Evolutionary conservation across 495 filamentous ascomycete species (phyloP).

Genomic region (Hamigera avellanea): DNA sequence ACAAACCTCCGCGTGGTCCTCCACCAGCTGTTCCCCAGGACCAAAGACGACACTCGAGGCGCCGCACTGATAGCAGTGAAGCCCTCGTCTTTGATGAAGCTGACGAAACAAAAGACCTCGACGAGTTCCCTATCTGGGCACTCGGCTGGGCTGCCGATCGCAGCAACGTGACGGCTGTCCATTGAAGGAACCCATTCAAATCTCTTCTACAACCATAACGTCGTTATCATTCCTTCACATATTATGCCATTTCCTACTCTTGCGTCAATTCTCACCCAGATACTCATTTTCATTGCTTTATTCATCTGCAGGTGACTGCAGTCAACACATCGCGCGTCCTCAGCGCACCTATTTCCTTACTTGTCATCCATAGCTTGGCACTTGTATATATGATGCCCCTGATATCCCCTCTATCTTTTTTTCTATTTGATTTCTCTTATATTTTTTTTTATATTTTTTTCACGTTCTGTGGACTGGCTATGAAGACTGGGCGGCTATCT

Average conservation of each 20-base stretch:
- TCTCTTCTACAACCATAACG: slow-evolving; percentile 4
- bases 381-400: no score
- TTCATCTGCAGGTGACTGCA: no score
- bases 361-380: slow-evolving; percentile 7
- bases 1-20: slow-evolving; percentile 25
- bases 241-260: no score
- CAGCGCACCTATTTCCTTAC: neutral
- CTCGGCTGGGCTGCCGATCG: slow-evolving; percentile 27
- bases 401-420: slow-evolving; percentile 13
- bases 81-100: slow-evolving; percentile 24
- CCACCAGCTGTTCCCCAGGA: slow-evolving; percentile 27
- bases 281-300: no score
- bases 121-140: slow-evolving; percentile 30
- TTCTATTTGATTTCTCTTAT: slow-evolving; percentile 1
- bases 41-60: slow-evolving; percentile 26
- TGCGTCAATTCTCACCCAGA: no score
- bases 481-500: no score
- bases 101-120: slow-evolving; percentile 12
- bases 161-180: slow-evolving; percentile 22
- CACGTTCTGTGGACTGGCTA: no score
- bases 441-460: no score
- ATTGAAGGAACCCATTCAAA: slow-evolving; percentile 12
- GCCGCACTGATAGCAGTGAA: slow-evolving; percentile 35
- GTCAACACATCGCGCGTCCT: no score
- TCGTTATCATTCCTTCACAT: slow-evolving; percentile 2